phyloP scores from a whole-genome alignment of 2,329 filamentous ascomycete genomes.

The Penicillium sp. region DNA sequence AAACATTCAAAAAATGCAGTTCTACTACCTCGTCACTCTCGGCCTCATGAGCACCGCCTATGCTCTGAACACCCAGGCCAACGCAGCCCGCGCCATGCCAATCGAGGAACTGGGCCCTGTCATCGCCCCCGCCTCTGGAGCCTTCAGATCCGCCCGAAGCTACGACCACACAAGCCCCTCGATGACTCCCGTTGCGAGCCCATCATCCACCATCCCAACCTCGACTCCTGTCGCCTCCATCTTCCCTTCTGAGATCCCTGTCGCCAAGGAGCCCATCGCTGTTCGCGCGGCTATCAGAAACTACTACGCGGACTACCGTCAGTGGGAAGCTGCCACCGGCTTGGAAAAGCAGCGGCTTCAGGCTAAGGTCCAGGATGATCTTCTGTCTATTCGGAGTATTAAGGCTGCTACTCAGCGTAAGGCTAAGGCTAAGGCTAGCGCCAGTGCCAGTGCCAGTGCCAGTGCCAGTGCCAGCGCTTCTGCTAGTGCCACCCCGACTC shows the following conservation, averaged over 20 bases:
- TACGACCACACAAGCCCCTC: background rate
- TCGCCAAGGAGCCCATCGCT: background rate
- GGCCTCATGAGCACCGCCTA: slow-evolving; percentile 1
- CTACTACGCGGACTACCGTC: background rate
- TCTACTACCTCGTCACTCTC: background rate
- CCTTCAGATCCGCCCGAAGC: background rate
- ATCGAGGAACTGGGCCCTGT: background rate
- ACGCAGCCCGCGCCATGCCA: background rate
- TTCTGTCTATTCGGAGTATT: background rate
- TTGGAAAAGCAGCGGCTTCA: background rate
- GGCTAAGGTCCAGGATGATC: background rate
- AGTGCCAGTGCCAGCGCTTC: background rate
- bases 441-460: background rate
- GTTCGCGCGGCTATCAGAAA: background rate
- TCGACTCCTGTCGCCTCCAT: background rate
- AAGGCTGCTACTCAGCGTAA: background rate
- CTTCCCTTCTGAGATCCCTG: background rate
- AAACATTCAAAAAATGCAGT: slow-evolving; percentile 3
- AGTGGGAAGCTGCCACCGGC: background rate
- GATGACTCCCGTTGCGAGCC: background rate
- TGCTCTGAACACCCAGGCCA: background rate
- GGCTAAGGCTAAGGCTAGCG: background rate
- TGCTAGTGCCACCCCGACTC: background rate
- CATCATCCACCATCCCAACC: background rate
- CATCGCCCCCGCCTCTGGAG: background rate